These are phyloP conservation scores for Ilyonectria mors-panacis DNA, from an alignment of 2,329 filamentous ascomycete species.

Conservation along the genomic window DNA sequence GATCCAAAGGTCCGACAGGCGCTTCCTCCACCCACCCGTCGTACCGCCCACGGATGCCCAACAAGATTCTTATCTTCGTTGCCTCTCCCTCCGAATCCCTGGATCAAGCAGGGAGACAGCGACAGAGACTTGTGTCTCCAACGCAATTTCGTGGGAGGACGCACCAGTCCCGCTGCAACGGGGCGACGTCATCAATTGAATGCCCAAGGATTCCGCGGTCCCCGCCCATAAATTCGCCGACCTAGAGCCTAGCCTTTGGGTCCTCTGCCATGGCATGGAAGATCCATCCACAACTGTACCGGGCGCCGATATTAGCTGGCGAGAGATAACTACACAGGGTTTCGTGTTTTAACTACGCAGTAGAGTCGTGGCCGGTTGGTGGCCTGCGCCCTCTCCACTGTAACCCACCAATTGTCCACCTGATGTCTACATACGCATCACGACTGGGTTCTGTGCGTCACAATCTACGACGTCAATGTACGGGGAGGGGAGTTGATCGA, in stretches of 20 bases:
- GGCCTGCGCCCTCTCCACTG: slow-evolving; percentile 20
- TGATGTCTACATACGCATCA: not conserved
- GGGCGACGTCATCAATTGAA: slow-evolving; percentile 29
- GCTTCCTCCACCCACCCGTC: not conserved
- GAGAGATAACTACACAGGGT: slow-evolving; percentile 3
- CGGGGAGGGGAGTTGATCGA: slow-evolving; percentile 16
- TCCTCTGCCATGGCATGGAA: slow-evolving; percentile 3
- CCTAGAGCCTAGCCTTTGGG: not conserved
- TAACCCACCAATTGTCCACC: slow-evolving; percentile 11
- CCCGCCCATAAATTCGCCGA: slow-evolving; percentile 21
- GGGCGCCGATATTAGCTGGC: not conserved
- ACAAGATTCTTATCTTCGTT: slow-evolving; percentile 5
- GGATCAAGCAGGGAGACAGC: not conserved
- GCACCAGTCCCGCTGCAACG: slow-evolving; percentile 4
- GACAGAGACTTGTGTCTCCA: slow-evolving; percentile 7
- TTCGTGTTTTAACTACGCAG: not conserved
- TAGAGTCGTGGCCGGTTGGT: slow-evolving; percentile 16
- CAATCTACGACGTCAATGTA: not conserved
- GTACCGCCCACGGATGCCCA: slow-evolving; percentile 7
- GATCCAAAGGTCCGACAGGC: slow-evolving; percentile 11
- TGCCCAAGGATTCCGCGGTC: not conserved
- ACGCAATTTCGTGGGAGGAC: slow-evolving; percentile 23
- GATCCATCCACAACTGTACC: slow-evolving; percentile 6
- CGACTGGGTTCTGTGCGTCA: slow-evolving; percentile 5
- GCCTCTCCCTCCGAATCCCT: not conserved